Evolutionary conservation across 805 yeast genomes (phyloP).

Genomic region (Komagataella ulmi): DNA sequence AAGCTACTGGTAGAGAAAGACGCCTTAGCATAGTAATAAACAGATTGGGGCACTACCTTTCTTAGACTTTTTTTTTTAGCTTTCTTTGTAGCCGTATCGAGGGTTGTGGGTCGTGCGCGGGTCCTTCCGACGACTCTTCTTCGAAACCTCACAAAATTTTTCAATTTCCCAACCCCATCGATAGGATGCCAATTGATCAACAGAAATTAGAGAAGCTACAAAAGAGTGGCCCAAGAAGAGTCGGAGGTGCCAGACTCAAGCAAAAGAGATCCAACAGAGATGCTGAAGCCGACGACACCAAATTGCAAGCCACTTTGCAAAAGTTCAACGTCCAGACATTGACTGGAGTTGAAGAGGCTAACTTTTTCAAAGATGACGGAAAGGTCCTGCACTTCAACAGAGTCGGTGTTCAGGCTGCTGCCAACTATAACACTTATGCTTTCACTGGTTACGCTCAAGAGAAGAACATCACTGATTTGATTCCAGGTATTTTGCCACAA

Average conservation of each 20-base stretch:
- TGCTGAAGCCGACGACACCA: slow-evolving; percentile 77
- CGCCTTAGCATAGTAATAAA: background rate
- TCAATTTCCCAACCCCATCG: background rate
- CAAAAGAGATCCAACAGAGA: slow-evolving; percentile 61
- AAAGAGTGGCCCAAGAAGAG: slow-evolving; percentile 72
- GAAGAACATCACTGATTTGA: slow-evolving; percentile 81
- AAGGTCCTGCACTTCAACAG: slow-evolving; percentile 91
- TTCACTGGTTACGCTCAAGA: slow-evolving; percentile 93
- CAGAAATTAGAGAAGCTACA: slow-evolving; percentile 89
- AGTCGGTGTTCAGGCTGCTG: slow-evolving; percentile 91
- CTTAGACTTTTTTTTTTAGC: background rate
- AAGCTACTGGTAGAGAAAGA: slow-evolving; percentile 11
- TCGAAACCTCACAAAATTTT: background rate
- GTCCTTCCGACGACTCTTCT: background rate
- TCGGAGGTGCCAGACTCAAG: slow-evolving; percentile 83
- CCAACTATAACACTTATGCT: slow-evolving; percentile 82
- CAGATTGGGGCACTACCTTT: background rate
- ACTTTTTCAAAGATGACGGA: slow-evolving; percentile 95
- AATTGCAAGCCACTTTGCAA: slow-evolving; percentile 77
- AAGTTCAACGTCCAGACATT: slow-evolving; percentile 83
- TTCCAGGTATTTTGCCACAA: slow-evolving; percentile 91
- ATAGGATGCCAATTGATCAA: slow-evolving; percentile 75
- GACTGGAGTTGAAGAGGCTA: slow-evolving; percentile 90
- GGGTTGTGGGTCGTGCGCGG: background rate
- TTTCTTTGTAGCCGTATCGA: background rate